A percentile compares a stretch with the other conserved stretches of the same genome.
Evolutionary conservation across 169 alveolate species (phyloP).

Genomic region (Eimeria necatrix): DNA sequence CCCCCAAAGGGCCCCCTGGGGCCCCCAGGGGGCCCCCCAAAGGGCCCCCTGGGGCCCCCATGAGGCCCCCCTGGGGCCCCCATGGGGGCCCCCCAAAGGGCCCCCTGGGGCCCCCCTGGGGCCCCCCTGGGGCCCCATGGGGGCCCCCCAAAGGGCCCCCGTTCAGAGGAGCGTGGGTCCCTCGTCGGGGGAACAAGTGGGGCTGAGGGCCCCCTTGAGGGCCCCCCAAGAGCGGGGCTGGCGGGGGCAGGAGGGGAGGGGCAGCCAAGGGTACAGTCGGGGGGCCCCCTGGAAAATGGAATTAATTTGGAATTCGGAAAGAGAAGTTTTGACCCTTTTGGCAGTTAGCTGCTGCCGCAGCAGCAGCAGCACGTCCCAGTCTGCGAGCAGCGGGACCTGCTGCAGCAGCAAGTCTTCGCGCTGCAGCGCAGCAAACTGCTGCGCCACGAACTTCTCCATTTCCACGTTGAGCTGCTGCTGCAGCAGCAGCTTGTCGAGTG

Average conservation of each 20-base stretch:
- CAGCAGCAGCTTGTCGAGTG: neutral
- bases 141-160: too few species aligned
- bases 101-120: too few species aligned
- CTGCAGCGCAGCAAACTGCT: neutral
- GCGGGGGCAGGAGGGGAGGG: neutral
- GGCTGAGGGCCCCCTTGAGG: neutral
- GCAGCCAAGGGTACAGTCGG: constrained; percentile 47
- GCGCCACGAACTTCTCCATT: constrained; percentile 18
- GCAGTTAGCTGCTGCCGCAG: constrained; percentile 29
- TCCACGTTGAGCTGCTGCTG: neutral
- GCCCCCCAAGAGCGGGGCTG: neutral
- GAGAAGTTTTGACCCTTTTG: neutral
- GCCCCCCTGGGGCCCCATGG: too few species aligned
- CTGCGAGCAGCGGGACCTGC: neutral
- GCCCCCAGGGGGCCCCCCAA: too few species aligned
- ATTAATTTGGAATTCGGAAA: neutral
- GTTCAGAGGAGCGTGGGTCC: too few species aligned
- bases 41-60: too few species aligned
- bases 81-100: too few species aligned
- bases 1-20: too few species aligned
- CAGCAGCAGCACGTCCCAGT: constrained; percentile 10
- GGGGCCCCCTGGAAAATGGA: neutral
- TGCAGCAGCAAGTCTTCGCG: neutral
- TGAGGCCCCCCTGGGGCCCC: too few species aligned
- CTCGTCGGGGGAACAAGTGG: too few species aligned